Conservation (phyloP, 2,329 filamentous ascomycete genomes). For the Fusarium sp. region DNA sequence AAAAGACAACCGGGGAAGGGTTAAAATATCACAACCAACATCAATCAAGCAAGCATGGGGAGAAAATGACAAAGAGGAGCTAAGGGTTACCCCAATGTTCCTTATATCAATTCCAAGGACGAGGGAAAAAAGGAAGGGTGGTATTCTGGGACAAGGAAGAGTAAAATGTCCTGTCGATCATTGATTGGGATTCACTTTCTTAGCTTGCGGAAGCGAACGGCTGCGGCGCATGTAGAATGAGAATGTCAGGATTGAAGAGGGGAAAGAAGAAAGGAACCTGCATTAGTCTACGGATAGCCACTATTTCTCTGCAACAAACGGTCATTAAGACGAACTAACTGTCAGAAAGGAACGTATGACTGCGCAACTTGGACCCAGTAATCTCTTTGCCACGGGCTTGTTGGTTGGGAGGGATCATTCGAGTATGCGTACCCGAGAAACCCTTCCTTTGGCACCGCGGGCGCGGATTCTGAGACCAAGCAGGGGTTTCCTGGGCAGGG, state of each 20-base stretch:
- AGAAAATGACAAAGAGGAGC: background rate
- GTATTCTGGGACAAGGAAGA: background rate
- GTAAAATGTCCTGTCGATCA: conserved; percentile 28
- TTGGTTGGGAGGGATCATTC: background rate
- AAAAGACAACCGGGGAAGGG: conserved; percentile 2
- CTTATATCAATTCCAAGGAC: conserved; percentile 25
- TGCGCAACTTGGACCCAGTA: background rate
- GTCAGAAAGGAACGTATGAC: conserved; percentile 5
- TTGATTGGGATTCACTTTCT: background rate
- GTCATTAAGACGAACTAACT: background rate
- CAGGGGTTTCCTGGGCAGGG: background rate
- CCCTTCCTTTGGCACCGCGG: background rate
- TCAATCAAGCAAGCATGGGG: background rate
- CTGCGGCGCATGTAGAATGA: background rate
- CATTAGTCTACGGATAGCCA: conserved; percentile 3
- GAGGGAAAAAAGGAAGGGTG: background rate
- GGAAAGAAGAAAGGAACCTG: conserved; percentile 12
- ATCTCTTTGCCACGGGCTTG: conserved; percentile 1
- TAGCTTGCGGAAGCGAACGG: background rate
- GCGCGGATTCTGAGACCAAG: background rate
- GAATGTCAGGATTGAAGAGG: background rate
- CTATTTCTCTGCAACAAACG: conserved; percentile 9
- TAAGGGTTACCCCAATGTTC: conserved; percentile 3
- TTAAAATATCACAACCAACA: background rate
- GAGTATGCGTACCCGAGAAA: background rate